Conservation (phyloP, 1,284 basidiomycete genomes). For the Abortiporus biennis region DNA sequence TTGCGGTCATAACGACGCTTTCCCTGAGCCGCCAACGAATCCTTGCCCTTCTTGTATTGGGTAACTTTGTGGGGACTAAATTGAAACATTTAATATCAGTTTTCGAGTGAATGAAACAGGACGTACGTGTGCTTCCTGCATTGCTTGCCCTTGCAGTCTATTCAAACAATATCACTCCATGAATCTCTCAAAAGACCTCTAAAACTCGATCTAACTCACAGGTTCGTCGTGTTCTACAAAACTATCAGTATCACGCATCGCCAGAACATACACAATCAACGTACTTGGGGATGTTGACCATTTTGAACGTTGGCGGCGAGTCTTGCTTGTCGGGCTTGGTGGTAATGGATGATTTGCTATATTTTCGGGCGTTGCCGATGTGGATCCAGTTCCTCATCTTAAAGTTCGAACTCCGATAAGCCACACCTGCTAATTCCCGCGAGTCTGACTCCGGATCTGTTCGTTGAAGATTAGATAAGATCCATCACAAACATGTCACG, state of each 20-base stretch:
- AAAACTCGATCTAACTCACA: constrained; percentile 45
- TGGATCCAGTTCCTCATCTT: constrained; percentile 19
- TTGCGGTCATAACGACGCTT: constrained; percentile 99
- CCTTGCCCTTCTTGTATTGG: constrained; percentile 99
- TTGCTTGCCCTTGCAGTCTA: constrained; percentile 96
- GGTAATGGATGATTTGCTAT: constrained; percentile 14
- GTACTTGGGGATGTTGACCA: constrained; percentile 92
- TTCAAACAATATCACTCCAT: constrained; percentile 12
- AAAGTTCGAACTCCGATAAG: constrained; percentile 23
- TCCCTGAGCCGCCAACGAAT: constrained; percentile 94
- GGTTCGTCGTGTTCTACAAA: constrained; percentile 73
- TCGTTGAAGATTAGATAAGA: too few relatives aligned
- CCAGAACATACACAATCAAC: constrained; percentile 24
- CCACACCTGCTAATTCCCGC: too few relatives aligned
- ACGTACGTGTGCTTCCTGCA: constrained; percentile 98
- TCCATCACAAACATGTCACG: too few relatives aligned
- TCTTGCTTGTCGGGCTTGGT: constrained; percentile 21
- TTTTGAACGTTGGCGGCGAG: constrained; percentile 38
- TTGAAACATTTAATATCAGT: not conserved
- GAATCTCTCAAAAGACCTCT: constrained; percentile 8
- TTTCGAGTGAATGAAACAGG: not conserved
- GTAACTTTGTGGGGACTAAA: constrained; percentile 90
- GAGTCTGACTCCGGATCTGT: too few relatives aligned
- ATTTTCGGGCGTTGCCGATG: constrained; percentile 19
- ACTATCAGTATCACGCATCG: constrained; percentile 6